Evolutionary conservation across 1,284 basidiomycete species (phyloP).

Genomic region (Ustanciosporium gigantosporum): DNA sequence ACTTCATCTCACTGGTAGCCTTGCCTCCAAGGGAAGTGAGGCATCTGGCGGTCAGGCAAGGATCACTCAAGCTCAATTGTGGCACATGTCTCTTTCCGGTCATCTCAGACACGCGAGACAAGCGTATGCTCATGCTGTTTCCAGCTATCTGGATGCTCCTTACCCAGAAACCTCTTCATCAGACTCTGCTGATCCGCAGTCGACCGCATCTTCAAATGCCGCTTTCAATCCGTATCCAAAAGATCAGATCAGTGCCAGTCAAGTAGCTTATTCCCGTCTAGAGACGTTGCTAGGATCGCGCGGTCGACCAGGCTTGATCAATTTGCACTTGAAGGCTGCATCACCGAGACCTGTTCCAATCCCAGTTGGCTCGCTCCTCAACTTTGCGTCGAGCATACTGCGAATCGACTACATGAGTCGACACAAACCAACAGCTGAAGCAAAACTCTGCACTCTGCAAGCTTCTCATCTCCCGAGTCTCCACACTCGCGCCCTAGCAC

Average conservation of each 20-base stretch:
- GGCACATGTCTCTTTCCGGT: slow-evolving; percentile 28
- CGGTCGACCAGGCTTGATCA: slow-evolving; percentile 20
- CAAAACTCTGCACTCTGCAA: slow-evolving; percentile 30
- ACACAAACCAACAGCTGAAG: slow-evolving; percentile 27
- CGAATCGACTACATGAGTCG: slow-evolving; percentile 61
- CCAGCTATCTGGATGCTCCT: slow-evolving; percentile 15
- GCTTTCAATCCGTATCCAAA: slow-evolving; percentile 8
- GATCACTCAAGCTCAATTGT: slow-evolving; percentile 45
- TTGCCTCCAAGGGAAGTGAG: slow-evolving; percentile 28
- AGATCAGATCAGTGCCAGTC: slow-evolving; percentile 25
- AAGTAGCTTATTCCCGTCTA: slow-evolving; percentile 14
- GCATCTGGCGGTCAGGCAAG: slow-evolving; percentile 19
- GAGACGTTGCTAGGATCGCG: slow-evolving; percentile 27
- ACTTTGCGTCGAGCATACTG: slow-evolving; percentile 63
- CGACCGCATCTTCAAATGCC: not conserved
- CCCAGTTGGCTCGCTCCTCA: slow-evolving; percentile 68
- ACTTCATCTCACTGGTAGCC: slow-evolving; percentile 42
- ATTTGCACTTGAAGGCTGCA: slow-evolving; percentile 56
- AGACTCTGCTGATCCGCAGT: not conserved
- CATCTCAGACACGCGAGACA: slow-evolving; percentile 17
- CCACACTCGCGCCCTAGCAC: slow-evolving; percentile 22
- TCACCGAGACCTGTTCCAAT: slow-evolving; percentile 73
- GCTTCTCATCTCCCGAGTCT: slow-evolving; percentile 7
- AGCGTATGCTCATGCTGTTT: slow-evolving; percentile 22
- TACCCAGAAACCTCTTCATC: not conserved